Percentiles rank a stretch among this genome's conserved stretches.
Evolutionary conservation across 2,329 filamentous ascomycete genomes (phyloP).

Genomic region (Alternaria longipes): DNA sequence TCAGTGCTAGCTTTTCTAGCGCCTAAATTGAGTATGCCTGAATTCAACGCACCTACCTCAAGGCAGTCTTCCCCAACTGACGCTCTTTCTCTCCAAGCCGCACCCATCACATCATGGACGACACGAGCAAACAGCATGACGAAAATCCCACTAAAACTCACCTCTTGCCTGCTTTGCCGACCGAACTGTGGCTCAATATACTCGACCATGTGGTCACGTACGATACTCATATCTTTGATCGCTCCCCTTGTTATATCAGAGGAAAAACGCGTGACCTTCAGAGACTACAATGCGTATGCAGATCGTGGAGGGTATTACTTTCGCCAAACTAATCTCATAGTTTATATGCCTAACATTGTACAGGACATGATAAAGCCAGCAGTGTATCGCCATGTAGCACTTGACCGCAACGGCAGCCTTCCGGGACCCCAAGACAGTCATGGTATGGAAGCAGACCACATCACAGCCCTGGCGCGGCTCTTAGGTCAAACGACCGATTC

Average conservation of each 20-base stretch:
- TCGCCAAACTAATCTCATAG: not conserved
- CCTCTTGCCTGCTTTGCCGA: not conserved
- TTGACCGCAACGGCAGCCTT: not conserved
- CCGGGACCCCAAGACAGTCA: not conserved
- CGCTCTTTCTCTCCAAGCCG: not conserved
- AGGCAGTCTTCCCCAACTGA: not conserved
- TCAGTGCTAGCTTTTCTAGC: not conserved
- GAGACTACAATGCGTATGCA: not conserved
- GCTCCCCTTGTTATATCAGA: not conserved
- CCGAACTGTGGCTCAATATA: slow-evolving; percentile 9
- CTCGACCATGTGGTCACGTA: slow-evolving; percentile 1
- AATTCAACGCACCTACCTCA: not conserved
- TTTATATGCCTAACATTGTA: not conserved
- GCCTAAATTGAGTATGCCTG: not conserved
- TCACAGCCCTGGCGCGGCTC: not conserved
- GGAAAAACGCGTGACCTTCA: not conserved
- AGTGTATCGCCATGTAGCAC: slow-evolving; percentile 1
- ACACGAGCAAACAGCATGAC: not conserved
- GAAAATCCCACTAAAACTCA: not conserved
- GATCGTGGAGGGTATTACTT: not conserved
- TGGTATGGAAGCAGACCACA: not conserved
- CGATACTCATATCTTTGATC: slow-evolving; percentile 12
- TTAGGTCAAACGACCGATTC: not conserved
- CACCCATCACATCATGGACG: not conserved
- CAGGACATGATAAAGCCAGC: slow-evolving; percentile 7